Percentiles rank a stretch among this genome's conserved stretches.
Evolutionary conservation across 2,329 filamentous ascomycete genomes (phyloP).

Genomic region (Neofusicoccum parvum): DNA sequence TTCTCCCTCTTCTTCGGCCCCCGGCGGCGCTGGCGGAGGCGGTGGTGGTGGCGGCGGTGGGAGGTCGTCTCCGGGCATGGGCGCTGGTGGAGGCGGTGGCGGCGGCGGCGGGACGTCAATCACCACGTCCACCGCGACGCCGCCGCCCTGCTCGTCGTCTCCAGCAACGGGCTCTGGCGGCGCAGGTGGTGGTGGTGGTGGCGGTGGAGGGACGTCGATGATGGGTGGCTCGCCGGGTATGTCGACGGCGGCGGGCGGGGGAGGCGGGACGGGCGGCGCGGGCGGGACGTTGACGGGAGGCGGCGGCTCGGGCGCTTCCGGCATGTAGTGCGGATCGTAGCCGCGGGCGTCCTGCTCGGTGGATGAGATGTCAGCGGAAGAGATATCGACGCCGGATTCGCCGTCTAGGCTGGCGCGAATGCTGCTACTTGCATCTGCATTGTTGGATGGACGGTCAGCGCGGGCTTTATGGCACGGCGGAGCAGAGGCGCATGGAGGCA

Average conservation of each 20-base stretch:
- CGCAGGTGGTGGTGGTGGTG: background rate
- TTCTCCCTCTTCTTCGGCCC: background rate
- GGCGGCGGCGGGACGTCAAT: background rate
- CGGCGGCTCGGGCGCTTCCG: background rate
- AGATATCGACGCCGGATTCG: background rate
- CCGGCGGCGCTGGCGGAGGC: background rate
- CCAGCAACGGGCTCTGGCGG: background rate
- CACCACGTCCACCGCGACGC: background rate
- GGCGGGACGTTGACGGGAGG: background rate
- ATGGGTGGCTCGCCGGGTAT: background rate
- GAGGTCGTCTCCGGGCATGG: background rate
- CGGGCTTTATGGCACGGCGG: background rate
- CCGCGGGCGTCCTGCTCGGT: constrained; percentile 1
- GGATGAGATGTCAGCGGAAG: background rate
- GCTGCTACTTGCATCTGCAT: constrained; percentile 20
- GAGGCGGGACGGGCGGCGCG: background rate
- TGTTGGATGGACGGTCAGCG: background rate
- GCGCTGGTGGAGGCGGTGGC: background rate
- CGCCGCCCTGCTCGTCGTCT: background rate
- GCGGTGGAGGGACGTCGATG: background rate
- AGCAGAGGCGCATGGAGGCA: background rate
- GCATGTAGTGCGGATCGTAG: background rate
- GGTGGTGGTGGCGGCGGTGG: background rate
- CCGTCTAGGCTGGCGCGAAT: background rate
- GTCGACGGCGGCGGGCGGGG: background rate